phyloP scores from a whole-genome alignment of 108 stramenopile genomes.

The Skeletonema tropicum region DNA sequence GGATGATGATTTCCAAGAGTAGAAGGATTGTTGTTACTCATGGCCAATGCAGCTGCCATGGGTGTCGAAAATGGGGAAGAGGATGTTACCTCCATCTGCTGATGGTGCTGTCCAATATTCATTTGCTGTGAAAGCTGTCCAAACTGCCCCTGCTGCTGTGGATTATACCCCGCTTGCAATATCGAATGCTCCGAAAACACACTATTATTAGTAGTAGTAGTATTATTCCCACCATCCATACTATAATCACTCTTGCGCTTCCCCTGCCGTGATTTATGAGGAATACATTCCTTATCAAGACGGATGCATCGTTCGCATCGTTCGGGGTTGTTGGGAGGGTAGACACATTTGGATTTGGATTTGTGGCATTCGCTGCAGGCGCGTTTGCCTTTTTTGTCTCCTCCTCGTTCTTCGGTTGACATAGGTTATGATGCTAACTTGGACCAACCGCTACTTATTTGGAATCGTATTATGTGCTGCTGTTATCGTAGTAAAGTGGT shows the following conservation, averaged over 20 bases:
- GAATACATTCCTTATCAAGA: neutral
- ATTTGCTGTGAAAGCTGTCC: neutral
- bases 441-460: too few relatives aligned
- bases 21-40: neutral
- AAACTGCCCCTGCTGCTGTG: neutral
- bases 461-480: too few relatives aligned
- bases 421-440: too few relatives aligned
- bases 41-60: neutral
- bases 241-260: neutral
- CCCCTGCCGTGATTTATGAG: neutral
- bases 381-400: neutral
- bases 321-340: neutral
- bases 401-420: neutral
- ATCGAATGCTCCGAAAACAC: neutral
- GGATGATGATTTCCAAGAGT: neutral
- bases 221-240: neutral
- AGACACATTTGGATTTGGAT: neutral
- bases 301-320: neutral
- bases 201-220: too few relatives aligned
- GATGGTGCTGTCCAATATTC: too few relatives aligned
- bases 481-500: too few relatives aligned
- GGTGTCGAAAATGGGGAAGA: neutral
- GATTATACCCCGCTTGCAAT: too few relatives aligned
- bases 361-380: neutral
- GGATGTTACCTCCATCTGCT: neutral